Base-by-base conservation (phyloP, 2,329 filamentous ascomycete species). In the Fusarium haematococcum region DNA sequence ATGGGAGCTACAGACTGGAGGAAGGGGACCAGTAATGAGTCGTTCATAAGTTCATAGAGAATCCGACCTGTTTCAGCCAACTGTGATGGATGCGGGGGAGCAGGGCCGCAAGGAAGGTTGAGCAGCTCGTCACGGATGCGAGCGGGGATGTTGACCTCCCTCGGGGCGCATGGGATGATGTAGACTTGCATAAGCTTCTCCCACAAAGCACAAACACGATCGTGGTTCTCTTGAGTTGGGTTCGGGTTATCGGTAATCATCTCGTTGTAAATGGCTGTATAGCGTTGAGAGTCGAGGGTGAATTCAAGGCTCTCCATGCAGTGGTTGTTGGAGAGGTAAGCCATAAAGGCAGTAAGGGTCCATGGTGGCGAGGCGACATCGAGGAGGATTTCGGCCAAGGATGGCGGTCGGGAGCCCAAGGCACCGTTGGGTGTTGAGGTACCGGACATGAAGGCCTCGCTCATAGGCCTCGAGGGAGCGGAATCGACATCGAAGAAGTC, bases 241-340 rank as follows among this genome's bases (percentile, higher is more conserved):
- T 79, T 86, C 67, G 77, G 82, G 10, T 77, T 67, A 69, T 85
- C 84, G 52, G 79, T 75, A 20, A 83, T 79, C 41, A 86, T 81
- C 68, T 89, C 84, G 27, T 82, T 79, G 76, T 89, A 86, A 65
- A 90, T 90, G 67, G 90, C 85, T 62, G 91, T 89, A 81, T 98
- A 99, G 70, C 95, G 90, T 67, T 95, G 93, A 25, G 96, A 94
- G 81, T 98, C 97, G 88, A 98, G 93, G 45, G 95, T 98, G 83
- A 99, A 99, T 81, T 98, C 97, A 43, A 99, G 87, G 2, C 95
- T 98, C 83, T 99, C 97, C 74, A 98, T 87, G 81, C 97, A 99
- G 84, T 98, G 96, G 79, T 98, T 98, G 80, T 97, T 95, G 1
- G 96, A 98, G 5, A 98, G 89, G 80, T 97, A 98, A 65, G 95